Evolutionary conservation across 1,284 basidiomycete species (phyloP).

Genomic region (Apiotrichum siamense): DNA sequence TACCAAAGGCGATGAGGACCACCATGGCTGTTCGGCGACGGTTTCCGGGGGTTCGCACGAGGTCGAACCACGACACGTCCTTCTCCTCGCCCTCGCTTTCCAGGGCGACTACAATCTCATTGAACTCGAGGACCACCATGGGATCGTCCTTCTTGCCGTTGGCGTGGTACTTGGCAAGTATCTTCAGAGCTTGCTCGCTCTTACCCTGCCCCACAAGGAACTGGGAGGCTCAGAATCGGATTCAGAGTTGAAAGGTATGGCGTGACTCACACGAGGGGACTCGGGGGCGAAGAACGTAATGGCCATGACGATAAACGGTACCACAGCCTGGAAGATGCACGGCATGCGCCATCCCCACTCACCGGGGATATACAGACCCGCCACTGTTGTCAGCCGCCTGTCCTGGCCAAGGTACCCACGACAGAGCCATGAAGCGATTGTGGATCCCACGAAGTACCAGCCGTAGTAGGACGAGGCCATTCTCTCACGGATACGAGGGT

Average conservation of each 20-base stretch:
- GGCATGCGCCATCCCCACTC: slow-evolving; percentile 24
- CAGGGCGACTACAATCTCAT: slow-evolving; percentile 30
- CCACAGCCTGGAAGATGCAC: slow-evolving; percentile 9
- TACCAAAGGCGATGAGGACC: slow-evolving; percentile 18
- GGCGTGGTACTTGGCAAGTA: slow-evolving; percentile 18
- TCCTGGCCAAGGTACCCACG: background rate
- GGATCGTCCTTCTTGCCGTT: slow-evolving; percentile 11
- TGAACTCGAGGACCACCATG: slow-evolving; percentile 12
- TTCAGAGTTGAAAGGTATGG: too few species aligned
- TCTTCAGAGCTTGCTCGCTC: slow-evolving; percentile 4
- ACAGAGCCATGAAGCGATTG: slow-evolving; percentile 20
- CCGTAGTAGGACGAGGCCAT: slow-evolving; percentile 19
- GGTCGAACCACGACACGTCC: slow-evolving; percentile 26
- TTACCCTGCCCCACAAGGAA: slow-evolving; percentile 13
- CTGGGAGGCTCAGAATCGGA: background rate
- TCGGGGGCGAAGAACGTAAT: slow-evolving; percentile 4
- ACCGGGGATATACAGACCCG: slow-evolving; percentile 22
- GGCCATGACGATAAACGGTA: slow-evolving; percentile 7
- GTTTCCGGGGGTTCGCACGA: slow-evolving; percentile 34
- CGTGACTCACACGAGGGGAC: slow-evolving; percentile 3
- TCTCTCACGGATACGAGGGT: slow-evolving; percentile 18
- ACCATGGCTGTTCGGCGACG: slow-evolving; percentile 30
- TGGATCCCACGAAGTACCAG: slow-evolving; percentile 23
- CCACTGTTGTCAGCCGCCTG: slow-evolving; percentile 3
- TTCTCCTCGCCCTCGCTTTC: slow-evolving; percentile 15